phyloP scores from a whole-genome alignment of 805 yeast genomes.

The Candida ficus region DNA sequence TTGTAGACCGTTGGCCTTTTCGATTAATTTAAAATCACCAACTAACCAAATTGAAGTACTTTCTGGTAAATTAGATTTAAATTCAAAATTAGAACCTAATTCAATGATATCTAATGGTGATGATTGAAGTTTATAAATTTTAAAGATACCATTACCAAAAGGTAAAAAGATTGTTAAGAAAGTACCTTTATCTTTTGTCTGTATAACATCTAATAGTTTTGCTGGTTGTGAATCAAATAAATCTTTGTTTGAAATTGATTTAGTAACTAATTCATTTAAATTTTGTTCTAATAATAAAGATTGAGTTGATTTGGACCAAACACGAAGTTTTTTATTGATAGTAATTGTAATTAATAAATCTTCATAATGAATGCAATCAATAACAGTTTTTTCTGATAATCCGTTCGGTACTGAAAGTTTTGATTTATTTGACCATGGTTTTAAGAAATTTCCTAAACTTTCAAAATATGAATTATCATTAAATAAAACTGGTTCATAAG shows the following conservation, averaged over 20 bases:
- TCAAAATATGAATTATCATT: conserved; percentile 47
- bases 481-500: conserved; percentile 43
- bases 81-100: conserved; percentile 24
- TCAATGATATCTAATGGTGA: conserved; percentile 22
- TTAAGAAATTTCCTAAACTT: conserved; percentile 29
- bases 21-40: conserved; percentile 37
- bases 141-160: conserved; percentile 37
- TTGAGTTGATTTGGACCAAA: conserved; percentile 50
- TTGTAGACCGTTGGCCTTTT: conserved; percentile 19
- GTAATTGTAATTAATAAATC: conserved; percentile 43
- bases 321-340: conserved; percentile 45
- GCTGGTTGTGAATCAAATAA: conserved; percentile 29
- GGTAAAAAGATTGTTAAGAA: conserved; percentile 37
- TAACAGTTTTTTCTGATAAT: conserved; percentile 30
- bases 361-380: conserved; percentile 25
- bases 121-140: conserved; percentile 29
- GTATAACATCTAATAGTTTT: conserved; percentile 23
- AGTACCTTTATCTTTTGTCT: conserved; percentile 3
- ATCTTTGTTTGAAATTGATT: conserved; percentile 16
- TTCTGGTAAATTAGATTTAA: conserved; percentile 29
- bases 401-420: conserved; percentile 38
- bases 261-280: conserved; percentile 13
- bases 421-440: conserved; percentile 18
- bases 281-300: conserved; percentile 25
- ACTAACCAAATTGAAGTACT: conserved; percentile 41